Evolutionary conservation across 2,329 filamentous ascomycete species (phyloP), one percentile per base, ranked within the genome.

Genomic region (Erysiphe neolycopersici): DNA sequence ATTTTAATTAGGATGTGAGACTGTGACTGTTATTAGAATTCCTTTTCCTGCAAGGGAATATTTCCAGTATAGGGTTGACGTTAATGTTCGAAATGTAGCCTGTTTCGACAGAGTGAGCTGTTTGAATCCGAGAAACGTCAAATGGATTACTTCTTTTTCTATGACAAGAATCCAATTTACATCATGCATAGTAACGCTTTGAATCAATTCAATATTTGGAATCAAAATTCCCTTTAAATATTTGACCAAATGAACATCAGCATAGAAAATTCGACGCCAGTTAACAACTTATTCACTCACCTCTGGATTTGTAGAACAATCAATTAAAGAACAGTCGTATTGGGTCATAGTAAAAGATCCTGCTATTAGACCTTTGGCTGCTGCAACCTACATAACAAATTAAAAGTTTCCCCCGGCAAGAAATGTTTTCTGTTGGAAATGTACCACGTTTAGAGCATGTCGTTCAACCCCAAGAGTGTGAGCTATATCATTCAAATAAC

Each of bases 71-170:
- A 58, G 52, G 0, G 67, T 67, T 5, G 65, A 64, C 1, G 70
- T 64, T 16, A 87, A 60, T 0, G 76, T 75, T 6, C 74, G 71
- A 52, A 84, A 87, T 0, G 75, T 78, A n/a, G 80, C 80, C 77
- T 81, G 19, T 0, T 18, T 11, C 17, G n/a, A 38, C 29, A 43
- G 11, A 13, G 58, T 49, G 56, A 54, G 46, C 18, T n/a, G 19
- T 33, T 44, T 38, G 31, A 18, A 5, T 18, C 39, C 14, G 31
- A 17, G 37, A 43, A 13, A 5, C 38, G 18, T 4, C 13, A 44
- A 37, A 38, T 22, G 9, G 45, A 57, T 45, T 49, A 73, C 78
- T 63, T 89, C 81, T 59, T 89, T 87, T 54, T 89, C 81, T 43
- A 87, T 67, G 0, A 87, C 68, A 0, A 87, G 60, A 38, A 85